These are phyloP conservation scores for Talaromyces thailandensis DNA, from an alignment of 495 filamentous ascomycete species.

Conservation along the genomic window DNA sequence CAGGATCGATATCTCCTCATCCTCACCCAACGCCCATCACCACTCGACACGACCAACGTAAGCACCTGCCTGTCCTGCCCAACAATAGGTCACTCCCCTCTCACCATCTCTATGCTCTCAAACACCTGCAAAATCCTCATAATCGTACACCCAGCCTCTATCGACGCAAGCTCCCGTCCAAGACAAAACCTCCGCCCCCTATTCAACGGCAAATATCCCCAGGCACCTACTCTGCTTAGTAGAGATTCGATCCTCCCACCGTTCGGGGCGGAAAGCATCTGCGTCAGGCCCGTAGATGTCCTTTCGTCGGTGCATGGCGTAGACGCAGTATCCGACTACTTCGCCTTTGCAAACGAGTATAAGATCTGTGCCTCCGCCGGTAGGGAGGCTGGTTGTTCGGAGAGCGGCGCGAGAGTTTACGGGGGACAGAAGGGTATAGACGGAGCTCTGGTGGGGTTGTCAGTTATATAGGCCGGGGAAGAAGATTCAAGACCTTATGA, in stretches of 20 bases:
- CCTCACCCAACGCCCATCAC: neutral
- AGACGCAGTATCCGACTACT: neutral
- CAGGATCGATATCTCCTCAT: neutral
- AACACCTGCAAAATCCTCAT: neutral
- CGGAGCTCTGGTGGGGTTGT: neutral
- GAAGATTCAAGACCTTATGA: too few relatives aligned
- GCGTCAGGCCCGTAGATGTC: neutral
- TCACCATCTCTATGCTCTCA: neutral
- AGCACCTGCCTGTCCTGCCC: neutral
- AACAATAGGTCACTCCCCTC: neutral
- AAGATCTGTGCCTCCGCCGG: neutral
- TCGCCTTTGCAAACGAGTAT: neutral
- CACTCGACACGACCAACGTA: neutral
- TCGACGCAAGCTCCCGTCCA: neutral
- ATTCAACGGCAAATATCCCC: neutral
- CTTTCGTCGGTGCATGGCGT: neutral
- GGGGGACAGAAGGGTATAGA: neutral
- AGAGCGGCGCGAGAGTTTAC: neutral
- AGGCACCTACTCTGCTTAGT: neutral
- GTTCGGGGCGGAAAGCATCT: neutral
- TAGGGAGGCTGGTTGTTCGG: neutral
- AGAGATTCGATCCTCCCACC: neutral
- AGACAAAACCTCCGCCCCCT: neutral
- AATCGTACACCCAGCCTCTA: neutral
- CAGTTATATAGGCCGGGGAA: neutral